Evolutionary conservation across 345 rosid species (phyloP).

Genomic region (Geranium rotundifolium): DNA sequence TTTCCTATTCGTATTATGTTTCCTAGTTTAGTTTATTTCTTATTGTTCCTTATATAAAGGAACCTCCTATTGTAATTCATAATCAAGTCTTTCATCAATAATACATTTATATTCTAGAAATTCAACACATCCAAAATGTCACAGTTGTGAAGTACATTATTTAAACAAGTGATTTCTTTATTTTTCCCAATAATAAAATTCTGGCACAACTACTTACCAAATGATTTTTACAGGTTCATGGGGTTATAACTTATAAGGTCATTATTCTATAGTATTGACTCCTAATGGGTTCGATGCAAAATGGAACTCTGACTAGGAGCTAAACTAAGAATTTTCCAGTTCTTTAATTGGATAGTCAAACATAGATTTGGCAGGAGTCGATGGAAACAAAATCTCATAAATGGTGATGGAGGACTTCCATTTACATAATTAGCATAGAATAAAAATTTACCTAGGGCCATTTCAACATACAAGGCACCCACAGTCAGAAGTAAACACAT

Average conservation of each 20-base stretch:
- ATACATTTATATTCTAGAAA: no score
- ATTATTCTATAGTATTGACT: background rate
- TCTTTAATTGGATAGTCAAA: background rate
- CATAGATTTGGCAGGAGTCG: background rate
- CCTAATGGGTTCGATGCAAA: background rate
- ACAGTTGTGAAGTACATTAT: no score
- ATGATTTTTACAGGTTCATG: background rate
- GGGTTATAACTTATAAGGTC: background rate
- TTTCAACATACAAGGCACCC: no score
- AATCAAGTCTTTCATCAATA: no score
- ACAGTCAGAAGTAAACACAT: no score
- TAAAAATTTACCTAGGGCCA: no score
- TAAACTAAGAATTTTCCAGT: background rate
- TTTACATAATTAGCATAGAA: background rate
- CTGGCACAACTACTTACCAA: background rate
- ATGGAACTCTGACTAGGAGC: constrained; percentile 1
- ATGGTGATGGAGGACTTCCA: background rate
- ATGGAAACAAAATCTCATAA: background rate
- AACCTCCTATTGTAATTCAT: no score
- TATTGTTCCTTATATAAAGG: no score
- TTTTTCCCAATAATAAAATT: background rate
- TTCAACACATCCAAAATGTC: no score
- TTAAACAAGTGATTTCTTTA: background rate
- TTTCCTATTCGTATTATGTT: no score
- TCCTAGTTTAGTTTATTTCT: no score